Percentiles rank a stretch among this genome's conserved stretches.
phyloP scores from a whole-genome alignment of 306 rosid genomes.

The Benincasa hispida region DNA sequence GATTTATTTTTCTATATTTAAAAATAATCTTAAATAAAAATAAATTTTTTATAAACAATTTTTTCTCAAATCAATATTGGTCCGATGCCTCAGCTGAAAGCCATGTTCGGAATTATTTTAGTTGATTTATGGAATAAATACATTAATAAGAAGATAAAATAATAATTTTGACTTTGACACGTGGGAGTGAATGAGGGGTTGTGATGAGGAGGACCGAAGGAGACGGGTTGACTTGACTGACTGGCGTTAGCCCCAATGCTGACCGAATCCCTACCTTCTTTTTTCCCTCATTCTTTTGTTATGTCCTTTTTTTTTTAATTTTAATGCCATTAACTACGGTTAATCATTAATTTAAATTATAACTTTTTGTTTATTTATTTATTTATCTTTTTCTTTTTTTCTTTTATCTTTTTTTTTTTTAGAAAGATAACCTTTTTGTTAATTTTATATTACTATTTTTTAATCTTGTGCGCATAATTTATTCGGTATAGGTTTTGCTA shows the following conservation, averaged over 20 bases:
- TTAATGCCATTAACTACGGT: neutral
- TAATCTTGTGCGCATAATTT: too few species aligned
- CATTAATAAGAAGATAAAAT: neutral
- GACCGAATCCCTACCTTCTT: neutral
- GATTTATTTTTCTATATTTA: too few species aligned
- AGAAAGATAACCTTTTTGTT: too few species aligned
- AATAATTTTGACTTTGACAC: conserved; percentile 5
- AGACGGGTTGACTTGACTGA: conserved; percentile 19
- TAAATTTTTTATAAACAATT: too few species aligned
- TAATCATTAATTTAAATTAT: too few species aligned
- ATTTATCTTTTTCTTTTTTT: too few species aligned
- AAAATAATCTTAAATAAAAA: too few species aligned
- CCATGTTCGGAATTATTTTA: neutral
- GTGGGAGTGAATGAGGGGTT: neutral
- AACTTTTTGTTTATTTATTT: too few species aligned
- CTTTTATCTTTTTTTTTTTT: too few species aligned
- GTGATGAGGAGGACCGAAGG: neutral
- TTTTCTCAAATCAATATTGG: conserved; percentile 21
- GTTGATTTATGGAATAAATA: neutral
- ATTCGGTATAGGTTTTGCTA: too few species aligned
- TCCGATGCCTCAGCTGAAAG: conserved; percentile 18
- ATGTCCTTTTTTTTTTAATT: neutral
- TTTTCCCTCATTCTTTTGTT: neutral
- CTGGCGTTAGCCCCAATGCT: too few species aligned
- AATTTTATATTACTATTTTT: too few species aligned